phyloP scores from a whole-genome alignment of 176 grass and related monocot genomes.

The Eleusine coracana region DNA sequence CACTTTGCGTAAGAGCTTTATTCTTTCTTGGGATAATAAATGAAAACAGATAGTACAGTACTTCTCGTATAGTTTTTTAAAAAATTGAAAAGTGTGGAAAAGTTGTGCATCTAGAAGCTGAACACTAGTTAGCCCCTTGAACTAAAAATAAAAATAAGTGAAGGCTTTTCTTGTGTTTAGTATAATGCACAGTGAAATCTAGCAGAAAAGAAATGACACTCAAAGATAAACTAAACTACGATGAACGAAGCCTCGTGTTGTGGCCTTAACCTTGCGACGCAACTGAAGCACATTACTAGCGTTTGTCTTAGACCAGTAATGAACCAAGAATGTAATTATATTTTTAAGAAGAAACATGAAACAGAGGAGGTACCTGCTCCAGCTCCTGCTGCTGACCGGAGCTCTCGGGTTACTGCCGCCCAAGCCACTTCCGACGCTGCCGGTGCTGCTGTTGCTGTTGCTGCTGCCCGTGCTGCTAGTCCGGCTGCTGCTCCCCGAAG shows the following conservation, averaged over 20 bases:
- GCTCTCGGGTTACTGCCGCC: not conserved
- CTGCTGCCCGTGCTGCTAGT: conserved; percentile 65
- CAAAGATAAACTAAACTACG: not conserved
- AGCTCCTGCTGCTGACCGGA: conserved; percentile 37
- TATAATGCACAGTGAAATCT: not conserved
- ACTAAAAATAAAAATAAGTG: not conserved
- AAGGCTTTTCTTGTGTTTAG: not conserved
- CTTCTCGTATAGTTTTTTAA: too few species aligned
- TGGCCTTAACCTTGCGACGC: not conserved
- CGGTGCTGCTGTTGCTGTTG: conserved; percentile 3
- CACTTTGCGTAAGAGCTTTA: not conserved
- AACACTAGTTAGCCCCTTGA: too few species aligned
- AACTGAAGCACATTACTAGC: not conserved
- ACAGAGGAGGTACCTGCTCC: conserved; percentile 43
- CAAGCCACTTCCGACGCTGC: not conserved
- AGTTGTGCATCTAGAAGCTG: too few species aligned
- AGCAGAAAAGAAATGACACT: not conserved
- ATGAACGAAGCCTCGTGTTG: not conserved
- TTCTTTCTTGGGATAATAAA: not conserved
- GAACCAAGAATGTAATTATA: not conserved
- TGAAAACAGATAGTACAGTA: too few species aligned
- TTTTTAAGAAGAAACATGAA: not conserved
- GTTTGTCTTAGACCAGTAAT: not conserved
- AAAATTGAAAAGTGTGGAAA: too few species aligned
- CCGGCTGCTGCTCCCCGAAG: conserved; percentile 49